Base-by-base conservation (phyloP, 2,329 filamentous ascomycete species). In the Penicillium paneum region DNA sequence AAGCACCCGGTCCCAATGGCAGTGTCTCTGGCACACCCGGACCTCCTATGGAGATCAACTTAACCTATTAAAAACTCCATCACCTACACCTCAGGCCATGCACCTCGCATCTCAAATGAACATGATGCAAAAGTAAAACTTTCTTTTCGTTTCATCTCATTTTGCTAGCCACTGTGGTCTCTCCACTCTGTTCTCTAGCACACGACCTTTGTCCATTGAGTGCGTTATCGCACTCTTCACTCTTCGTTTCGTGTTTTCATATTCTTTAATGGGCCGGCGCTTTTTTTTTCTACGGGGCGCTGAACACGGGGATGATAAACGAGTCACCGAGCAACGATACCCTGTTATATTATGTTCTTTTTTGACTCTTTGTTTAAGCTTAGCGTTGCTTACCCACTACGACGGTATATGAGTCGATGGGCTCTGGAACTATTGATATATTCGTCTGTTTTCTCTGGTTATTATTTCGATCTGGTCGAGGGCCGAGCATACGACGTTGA, bases 61-160 rank as follows among this genome's bases (percentile, higher is more conserved):
- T 84, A 76, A 81, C 76, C 76, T 69, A 76, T 74, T 62, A 76
- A 77, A 77, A 26, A 66, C 72, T 31, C 74, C 74, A 26, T 17
- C 24, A 12, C 34, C 43, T 45, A 31, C 51, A 26, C 35, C 21
- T 29, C 17, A 42, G 8, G 17, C 13, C 15, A 31, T 29, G 8
- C 12, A n/a, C 10, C 17, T 2, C 8, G 5, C 35, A 35, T 44
- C 29, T 21, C 13, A n/a, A 34, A 32, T n/a, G 5, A 34, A 44
- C 3, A 12, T 34, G 24, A 34, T 24, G 12, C 29, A 44, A 44
- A 32, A 44, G 28, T 44, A 24, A 24, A 13, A 28, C 13, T 8
- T 42, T 31, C 29, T n/a, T 15, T 44, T 34, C 12, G 7, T 32
- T 15, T 36, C 32, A 28, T 36, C 17, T 31, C 17, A 21, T 8